A percentile compares a stretch with the other conserved stretches of the same genome.
Conservation (phyloP, 2,329 filamentous ascomycete species). For the Xylariaceae sp. region DNA sequence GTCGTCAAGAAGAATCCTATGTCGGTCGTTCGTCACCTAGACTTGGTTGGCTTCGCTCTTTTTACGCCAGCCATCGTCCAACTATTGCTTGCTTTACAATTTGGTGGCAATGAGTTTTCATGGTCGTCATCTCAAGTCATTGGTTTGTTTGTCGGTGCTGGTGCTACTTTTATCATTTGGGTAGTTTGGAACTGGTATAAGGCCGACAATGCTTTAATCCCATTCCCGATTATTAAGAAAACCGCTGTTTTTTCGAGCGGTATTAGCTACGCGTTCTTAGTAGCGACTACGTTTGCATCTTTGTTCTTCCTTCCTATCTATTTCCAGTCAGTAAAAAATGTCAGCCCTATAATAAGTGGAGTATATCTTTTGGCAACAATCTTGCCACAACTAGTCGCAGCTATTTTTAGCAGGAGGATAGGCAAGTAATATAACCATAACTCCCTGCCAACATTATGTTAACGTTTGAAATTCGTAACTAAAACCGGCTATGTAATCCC, state of each 20-base stretch:
- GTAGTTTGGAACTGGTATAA: constrained; percentile 29
- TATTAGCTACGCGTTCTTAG: constrained; percentile 27
- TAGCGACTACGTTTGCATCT: constrained; percentile 26
- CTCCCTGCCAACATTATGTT: too few species aligned
- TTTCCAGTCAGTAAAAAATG: constrained; percentile 39
- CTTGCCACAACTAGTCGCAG: constrained; percentile 23
- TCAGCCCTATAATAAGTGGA: constrained; percentile 30
- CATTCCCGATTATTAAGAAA: constrained; percentile 21
- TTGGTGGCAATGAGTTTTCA: constrained; percentile 37
- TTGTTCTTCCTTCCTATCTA: constrained; percentile 36
- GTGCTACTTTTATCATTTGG: constrained; percentile 30
- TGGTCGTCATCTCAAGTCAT: constrained; percentile 37
- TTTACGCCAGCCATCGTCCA: constrained; percentile 40
- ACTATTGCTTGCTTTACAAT: constrained; percentile 42
- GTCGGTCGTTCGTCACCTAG: constrained; percentile 17
- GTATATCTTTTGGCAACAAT: constrained; percentile 34
- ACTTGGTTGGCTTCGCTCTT: constrained; percentile 27
- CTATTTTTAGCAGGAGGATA: constrained; percentile 12
- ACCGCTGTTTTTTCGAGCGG: constrained; percentile 21
- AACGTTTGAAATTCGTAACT: too few species aligned
- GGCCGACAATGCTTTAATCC: constrained; percentile 34
- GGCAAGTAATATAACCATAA: too few species aligned
- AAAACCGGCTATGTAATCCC: constrained; percentile 23
- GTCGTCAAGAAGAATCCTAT: constrained; percentile 4
- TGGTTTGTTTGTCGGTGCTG: constrained; percentile 29